A percentile compares a stretch with the other conserved stretches of the same genome.
Evolutionary conservation across 108 stramenopile species (phyloP).

Genomic region (Skeletonema grethae): DNA sequence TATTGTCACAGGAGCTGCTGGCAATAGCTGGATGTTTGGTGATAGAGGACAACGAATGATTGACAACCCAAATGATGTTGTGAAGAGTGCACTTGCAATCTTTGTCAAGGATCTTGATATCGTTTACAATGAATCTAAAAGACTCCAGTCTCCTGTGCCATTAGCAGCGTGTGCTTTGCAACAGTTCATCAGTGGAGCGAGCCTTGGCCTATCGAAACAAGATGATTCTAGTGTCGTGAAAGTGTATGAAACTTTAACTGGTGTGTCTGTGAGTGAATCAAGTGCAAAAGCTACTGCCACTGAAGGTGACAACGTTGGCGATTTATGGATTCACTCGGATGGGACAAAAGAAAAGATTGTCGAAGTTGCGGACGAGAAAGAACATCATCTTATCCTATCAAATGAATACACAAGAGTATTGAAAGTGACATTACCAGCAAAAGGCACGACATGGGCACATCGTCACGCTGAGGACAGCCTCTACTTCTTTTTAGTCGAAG

Average conservation of each 20-base stretch:
- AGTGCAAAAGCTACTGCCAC: not conserved
- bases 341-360: slow-evolving; percentile 58
- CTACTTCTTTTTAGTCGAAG: slow-evolving; percentile 63
- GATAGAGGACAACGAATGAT: slow-evolving; percentile 80
- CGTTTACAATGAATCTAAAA: slow-evolving; percentile 68
- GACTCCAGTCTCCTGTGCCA: slow-evolving; percentile 59
- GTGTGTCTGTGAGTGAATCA: slow-evolving; percentile 50
- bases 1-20: slow-evolving; percentile 78
- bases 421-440: slow-evolving; percentile 52
- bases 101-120: slow-evolving; percentile 86
- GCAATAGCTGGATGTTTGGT: slow-evolving; percentile 76
- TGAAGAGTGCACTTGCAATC: slow-evolving; percentile 66
- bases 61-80: slow-evolving; percentile 22
- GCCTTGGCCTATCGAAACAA: slow-evolving; percentile 57
- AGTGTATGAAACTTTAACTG: slow-evolving; percentile 70
- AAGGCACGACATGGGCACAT: slow-evolving; percentile 65
- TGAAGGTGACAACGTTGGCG: slow-evolving; percentile 54
- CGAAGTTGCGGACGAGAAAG: slow-evolving; percentile 61
- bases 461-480: slow-evolving; percentile 68
- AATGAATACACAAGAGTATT: slow-evolving; percentile 70
- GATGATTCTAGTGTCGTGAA: slow-evolving; percentile 81
- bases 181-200: slow-evolving; percentile 64
- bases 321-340: slow-evolving; percentile 55
- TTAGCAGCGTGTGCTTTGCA: slow-evolving; percentile 69
- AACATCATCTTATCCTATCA: slow-evolving; percentile 50